phyloP scores from a whole-genome alignment of 495 filamentous ascomycete species.

The Ramalina intermedia region DNA sequence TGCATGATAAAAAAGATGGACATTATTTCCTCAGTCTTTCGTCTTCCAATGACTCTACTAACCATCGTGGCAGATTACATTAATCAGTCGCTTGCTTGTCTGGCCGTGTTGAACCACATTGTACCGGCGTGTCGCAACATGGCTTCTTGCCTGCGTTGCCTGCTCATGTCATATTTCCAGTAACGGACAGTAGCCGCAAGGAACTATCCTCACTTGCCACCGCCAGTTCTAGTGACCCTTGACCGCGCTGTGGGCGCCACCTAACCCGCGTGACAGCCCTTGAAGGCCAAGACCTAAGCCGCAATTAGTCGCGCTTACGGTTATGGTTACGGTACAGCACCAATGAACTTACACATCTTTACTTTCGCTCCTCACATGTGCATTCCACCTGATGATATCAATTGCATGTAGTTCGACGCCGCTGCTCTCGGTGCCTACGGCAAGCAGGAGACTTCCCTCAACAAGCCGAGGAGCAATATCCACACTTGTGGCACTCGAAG shows the following conservation, averaged over 20 bases:
- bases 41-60: too few relatives aligned
- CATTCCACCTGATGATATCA: conserved; percentile 27
- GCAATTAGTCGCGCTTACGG: neutral
- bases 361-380: conserved; percentile 24
- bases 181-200: conserved; percentile 48
- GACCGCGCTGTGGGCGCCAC: conserved; percentile 48
- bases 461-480: conserved; percentile 39
- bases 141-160: neutral
- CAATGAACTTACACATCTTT: neutral
- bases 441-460: conserved; percentile 38
- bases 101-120: neutral
- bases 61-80: neutral
- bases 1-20: too few relatives aligned
- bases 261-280: conserved; percentile 60
- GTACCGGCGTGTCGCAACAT: neutral
- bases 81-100: neutral
- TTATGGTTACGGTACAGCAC: neutral
- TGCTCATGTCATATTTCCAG: neutral
- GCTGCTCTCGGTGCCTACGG: conserved; percentile 46
- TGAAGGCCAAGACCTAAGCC: conserved; percentile 36
- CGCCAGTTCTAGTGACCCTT: conserved; percentile 41
- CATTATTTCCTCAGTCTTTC: too few relatives aligned
- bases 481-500: conserved; percentile 59
- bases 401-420: conserved; percentile 27
- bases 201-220: conserved; percentile 76